phyloP scores from a whole-genome alignment of 2,329 filamentous ascomycete species.

The Fusarium pseudoanthophilum region DNA sequence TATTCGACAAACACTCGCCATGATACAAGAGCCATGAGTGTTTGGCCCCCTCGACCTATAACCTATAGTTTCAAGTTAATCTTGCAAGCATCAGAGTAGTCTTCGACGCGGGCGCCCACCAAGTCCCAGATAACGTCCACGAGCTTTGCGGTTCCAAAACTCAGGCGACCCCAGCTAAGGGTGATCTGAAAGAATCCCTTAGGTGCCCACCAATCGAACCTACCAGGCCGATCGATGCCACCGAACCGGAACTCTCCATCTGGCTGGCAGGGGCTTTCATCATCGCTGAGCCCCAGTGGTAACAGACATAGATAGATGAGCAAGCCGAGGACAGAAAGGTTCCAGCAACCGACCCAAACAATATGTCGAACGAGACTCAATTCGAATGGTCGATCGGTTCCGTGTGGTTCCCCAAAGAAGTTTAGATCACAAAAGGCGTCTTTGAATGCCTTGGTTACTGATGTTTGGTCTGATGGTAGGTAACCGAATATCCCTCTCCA shows the following conservation, averaged over 20 bases:
- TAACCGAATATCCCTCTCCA: background rate
- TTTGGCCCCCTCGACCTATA: conserved; percentile 9
- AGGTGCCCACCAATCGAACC: background rate
- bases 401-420: no score
- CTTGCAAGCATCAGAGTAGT: no score
- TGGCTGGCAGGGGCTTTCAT: background rate
- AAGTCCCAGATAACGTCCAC: conserved; percentile 21
- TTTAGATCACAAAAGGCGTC: background rate
- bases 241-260: background rate
- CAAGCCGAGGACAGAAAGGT: background rate
- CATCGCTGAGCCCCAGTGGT: fast-evolving
- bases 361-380: no score
- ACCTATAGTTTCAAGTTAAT: background rate
- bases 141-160: conserved; percentile 2
- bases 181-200: conserved; percentile 16
- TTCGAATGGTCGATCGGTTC: no score
- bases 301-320: fast-evolving
- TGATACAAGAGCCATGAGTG: background rate
- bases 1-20: conserved; percentile 18
- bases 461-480: fast-evolving
- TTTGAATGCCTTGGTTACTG: fast-evolving
- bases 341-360: background rate
- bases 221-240: fast-evolving
- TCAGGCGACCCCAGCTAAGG: background rate
- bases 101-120: background rate